Conservation (phyloP, 202 grass and related monocot species). For the Carex sylvatica region DNA sequence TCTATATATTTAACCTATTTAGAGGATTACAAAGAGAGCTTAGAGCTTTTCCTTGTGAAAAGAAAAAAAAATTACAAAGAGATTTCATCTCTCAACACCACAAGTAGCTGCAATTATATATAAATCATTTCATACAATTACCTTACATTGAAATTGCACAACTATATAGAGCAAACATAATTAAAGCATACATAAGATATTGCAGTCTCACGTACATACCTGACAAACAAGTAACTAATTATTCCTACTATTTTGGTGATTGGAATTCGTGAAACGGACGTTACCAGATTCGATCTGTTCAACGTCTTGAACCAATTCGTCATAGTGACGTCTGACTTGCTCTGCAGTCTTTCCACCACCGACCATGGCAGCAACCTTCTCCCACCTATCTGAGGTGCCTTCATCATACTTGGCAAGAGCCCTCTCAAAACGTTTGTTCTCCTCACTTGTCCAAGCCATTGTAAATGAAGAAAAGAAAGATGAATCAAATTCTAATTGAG, state of each 20-base stretch:
- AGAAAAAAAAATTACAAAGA: background rate
- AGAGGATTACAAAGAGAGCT: background rate
- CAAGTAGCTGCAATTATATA: background rate
- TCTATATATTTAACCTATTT: background rate
- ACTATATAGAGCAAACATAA: background rate
- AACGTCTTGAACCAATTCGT: constrained; percentile 35
- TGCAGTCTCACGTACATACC: background rate
- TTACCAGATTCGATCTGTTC: constrained; percentile 34
- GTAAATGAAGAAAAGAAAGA: background rate
- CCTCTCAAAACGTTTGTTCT: constrained; percentile 63
- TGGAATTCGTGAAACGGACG: background rate
- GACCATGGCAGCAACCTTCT: constrained; percentile 56
- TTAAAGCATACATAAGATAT: constrained; percentile 14
- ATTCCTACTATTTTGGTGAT: background rate
- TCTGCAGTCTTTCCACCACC: constrained; percentile 68
- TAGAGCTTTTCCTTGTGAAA: background rate
- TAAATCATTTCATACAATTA: constrained; percentile 2
- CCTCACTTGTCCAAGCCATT: constrained; percentile 43
- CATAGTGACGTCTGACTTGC: constrained; percentile 52
- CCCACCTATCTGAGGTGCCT: constrained; percentile 47
- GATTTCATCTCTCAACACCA: background rate
- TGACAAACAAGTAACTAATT: constrained; percentile 11
- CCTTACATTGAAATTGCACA: constrained; percentile 5
- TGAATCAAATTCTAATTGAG: background rate
- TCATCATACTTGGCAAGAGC: constrained; percentile 50